Percentiles rank a stretch among this genome's conserved stretches.
Conservation (phyloP, 2,329 filamentous ascomycete genomes). For the Trichoderma gracile region DNA sequence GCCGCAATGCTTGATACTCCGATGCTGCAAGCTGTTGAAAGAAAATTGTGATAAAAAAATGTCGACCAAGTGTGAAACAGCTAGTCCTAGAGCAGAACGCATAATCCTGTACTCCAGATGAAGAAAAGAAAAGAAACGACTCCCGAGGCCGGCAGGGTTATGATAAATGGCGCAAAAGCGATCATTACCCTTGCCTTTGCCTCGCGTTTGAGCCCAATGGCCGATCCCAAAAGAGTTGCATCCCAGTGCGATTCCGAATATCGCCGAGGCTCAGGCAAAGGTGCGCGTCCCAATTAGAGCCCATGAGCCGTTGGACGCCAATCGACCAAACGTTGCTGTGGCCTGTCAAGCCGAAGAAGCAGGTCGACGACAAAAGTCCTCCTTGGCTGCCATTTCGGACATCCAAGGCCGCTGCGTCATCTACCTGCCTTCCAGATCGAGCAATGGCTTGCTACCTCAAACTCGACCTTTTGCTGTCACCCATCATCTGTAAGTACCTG, state of each 20-base stretch:
- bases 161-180: conserved; percentile 24
- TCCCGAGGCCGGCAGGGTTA: not conserved
- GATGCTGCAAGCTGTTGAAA: conserved; percentile 12
- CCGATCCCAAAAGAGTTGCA: not conserved
- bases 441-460: not conserved
- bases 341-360: conserved; percentile 1
- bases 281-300: not conserved
- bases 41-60: not conserved
- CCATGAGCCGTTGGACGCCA: not conserved
- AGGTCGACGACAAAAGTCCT: not conserved
- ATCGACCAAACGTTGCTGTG: conserved; percentile 4
- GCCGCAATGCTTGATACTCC: conserved; percentile 21
- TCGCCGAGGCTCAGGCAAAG: not conserved
- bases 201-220: not conserved
- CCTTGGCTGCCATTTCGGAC: conserved; percentile 11
- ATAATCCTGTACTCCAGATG: not conserved
- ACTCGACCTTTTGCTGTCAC: conserved; percentile 7
- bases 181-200: not conserved
- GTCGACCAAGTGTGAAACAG: not conserved
- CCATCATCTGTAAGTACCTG: not conserved
- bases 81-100: conserved; percentile 20
- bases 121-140: not conserved
- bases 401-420: conserved; percentile 3
- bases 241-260: not conserved
- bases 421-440: conserved; percentile 22